Evolutionary conservation across 164 flowering plant species (phyloP), one percentile per base, ranked within the genome.

Genomic region (Malania oleifera): DNA sequence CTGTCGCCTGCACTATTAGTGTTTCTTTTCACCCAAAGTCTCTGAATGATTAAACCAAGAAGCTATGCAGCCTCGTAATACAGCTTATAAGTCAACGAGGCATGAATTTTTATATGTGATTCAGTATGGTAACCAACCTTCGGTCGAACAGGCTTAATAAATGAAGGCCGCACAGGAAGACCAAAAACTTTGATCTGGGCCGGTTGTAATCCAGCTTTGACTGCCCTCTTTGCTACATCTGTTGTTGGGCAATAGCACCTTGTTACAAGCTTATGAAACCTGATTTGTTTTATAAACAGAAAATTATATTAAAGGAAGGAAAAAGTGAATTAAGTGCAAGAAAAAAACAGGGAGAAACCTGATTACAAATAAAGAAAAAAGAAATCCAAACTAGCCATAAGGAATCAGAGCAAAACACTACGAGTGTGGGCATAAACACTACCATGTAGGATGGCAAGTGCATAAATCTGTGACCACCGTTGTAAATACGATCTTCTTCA

Each of bases 381-480:
- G 60, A 22, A 20, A 54, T 67, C 39, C 62, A 43, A 60, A 43
- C 47, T 19, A 40, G 23, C 12, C 19, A 38, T 9, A 43, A 24
- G 8, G 23, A 19, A 59, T 11, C 3, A n/a, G 29, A 53, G 46
- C 1, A 50, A 62, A 47, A 44, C 12, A n/a, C 9, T 23, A 50
- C 7, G 0, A 48, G 17, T 12, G 38, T 15, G 34, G 17, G 6
- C 31, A 46, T n/a, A 25, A 24, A 61, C 45, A 67, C 0, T 65
- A 90, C 97, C 99, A 93, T 54, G 99, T 93, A 17, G 99, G 99
- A 75, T 93, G 99, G 62, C 99, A 93, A 54, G 99, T 93, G 80
- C 91, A 77, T 52, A 93, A 70, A 78, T 93, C 99, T 41, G 99
- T 93, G 57, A 93, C 70, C 6, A 93, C 99, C 18, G 99, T 93